A percentile compares a stretch with the other conserved stretches of the same genome.
Conservation (phyloP, 2,329 filamentous ascomycete species). For the Microsporum ferrugineum region DNA sequence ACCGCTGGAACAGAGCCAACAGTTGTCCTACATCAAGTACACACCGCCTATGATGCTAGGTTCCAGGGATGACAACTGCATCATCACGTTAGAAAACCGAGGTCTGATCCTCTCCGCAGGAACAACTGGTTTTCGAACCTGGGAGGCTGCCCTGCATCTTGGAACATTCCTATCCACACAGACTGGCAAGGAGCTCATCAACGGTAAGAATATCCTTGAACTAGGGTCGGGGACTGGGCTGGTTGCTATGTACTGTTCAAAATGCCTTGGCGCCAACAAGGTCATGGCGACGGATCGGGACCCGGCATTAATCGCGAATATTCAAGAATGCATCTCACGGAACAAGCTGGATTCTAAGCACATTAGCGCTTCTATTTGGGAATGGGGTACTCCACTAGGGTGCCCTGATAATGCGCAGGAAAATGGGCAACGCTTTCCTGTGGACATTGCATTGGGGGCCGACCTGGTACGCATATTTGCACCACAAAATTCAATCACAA, state of each 20-base stretch:
- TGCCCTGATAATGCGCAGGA: background rate
- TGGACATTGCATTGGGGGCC: constrained; percentile 33
- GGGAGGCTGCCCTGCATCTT: constrained; percentile 57
- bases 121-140: constrained; percentile 56
- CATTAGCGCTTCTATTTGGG: constrained; percentile 30
- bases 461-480: constrained; percentile 27
- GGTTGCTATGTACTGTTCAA: constrained; percentile 52
- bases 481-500: background rate
- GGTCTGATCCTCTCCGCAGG: constrained; percentile 46
- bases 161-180: constrained; percentile 46
- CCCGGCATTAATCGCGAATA: constrained; percentile 29
- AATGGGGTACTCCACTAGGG: constrained; percentile 29
- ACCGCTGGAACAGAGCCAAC: constrained; percentile 54
- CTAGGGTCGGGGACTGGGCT: constrained; percentile 58
- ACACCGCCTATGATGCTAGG: constrained; percentile 25
- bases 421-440: constrained; percentile 8
- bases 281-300: constrained; percentile 55
- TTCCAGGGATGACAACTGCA: constrained; percentile 15
- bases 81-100: constrained; percentile 42
- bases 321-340: constrained; percentile 27
- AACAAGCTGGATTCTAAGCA: constrained; percentile 21
- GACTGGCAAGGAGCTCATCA: constrained; percentile 36
- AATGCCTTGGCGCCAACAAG: constrained; percentile 42
- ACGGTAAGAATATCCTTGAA: constrained; percentile 48
- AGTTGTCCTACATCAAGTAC: constrained; percentile 67